Evolutionary conservation across 192 early-diverging fungal genomes (phyloP).

Genomic region (Coemansia sp.): DNA sequence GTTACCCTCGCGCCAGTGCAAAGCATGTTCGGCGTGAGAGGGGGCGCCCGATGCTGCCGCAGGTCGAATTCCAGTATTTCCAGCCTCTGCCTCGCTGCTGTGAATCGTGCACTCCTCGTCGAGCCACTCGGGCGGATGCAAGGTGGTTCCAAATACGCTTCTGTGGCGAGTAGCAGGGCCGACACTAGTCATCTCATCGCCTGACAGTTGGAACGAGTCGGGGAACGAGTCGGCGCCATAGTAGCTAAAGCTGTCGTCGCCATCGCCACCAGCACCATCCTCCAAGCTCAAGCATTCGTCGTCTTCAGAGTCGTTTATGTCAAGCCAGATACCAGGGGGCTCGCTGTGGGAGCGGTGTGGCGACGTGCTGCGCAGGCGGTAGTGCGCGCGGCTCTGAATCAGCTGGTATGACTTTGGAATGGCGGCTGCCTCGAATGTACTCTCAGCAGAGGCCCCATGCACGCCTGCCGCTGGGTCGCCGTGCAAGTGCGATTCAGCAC

Average conservation of each 20-base stretch:
- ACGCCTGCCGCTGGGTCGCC: not conserved
- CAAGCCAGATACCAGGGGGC: conserved; percentile 52
- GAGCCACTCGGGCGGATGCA: conserved; percentile 4
- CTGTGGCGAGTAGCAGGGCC: not conserved
- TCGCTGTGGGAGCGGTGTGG: conserved; percentile 36
- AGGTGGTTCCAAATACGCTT: conserved; percentile 5
- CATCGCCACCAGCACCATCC: conserved; percentile 4
- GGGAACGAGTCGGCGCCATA: conserved; percentile 8
- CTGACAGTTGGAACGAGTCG: conserved; percentile 9
- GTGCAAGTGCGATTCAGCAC: not conserved
- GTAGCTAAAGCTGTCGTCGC: conserved; percentile 12
- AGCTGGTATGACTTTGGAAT: conserved; percentile 26
- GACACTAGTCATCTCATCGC: conserved; percentile 6
- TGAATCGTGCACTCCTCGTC: not conserved
- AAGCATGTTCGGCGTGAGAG: not conserved
- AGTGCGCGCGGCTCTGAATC: conserved; percentile 30
- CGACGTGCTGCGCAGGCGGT: conserved; percentile 31
- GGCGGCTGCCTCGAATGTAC: not conserved
- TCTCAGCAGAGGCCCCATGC: not conserved
- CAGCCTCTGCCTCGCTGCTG: conserved; percentile 1
- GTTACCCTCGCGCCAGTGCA: conserved; percentile 21
- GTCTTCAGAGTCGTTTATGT: conserved; percentile 30
- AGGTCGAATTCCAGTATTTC: too few relatives aligned
- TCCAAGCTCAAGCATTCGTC: conserved; percentile 5
- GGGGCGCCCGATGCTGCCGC: not conserved